Conservation (phyloP, 2,329 filamentous ascomycete genomes). For the Aureobasidium sp. region DNA sequence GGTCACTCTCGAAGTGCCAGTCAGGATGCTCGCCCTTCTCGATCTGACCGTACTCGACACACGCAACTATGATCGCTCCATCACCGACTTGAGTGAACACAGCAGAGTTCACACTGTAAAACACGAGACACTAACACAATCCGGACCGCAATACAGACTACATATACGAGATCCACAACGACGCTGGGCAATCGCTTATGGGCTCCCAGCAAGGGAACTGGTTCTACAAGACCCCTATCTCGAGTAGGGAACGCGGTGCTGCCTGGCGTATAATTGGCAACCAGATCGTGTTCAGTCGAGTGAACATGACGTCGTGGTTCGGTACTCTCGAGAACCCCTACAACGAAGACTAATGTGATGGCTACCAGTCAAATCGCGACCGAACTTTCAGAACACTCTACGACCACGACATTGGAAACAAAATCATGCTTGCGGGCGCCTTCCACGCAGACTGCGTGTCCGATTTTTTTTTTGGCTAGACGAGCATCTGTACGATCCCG, state of each 20-base stretch:
- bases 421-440: conserved; percentile 77
- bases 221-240: conserved; percentile 63
- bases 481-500: conserved; percentile 32
- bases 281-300: conserved; percentile 72
- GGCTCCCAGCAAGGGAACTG: conserved; percentile 77
- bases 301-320: conserved; percentile 54
- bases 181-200: conserved; percentile 75
- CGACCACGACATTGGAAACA: conserved; percentile 75
- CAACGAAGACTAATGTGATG: conserved; percentile 69
- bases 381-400: conserved; percentile 73
- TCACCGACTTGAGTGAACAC: too few relatives aligned
- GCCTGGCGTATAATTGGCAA: conserved; percentile 78
- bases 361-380: conserved; percentile 76
- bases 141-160: conserved; percentile 66
- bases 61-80: conserved; percentile 72
- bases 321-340: conserved; percentile 49
- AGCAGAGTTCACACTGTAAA: too few relatives aligned
- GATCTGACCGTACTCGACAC: conserved; percentile 77
- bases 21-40: too few relatives aligned
- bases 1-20: too few relatives aligned
- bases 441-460: conserved; percentile 68
- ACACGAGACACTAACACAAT: too few relatives aligned
- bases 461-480: conserved; percentile 52
- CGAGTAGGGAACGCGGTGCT: conserved; percentile 66
- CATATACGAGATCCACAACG: conserved; percentile 68